A percentile compares a stretch with the other conserved stretches of the same genome.
These are phyloP conservation scores for Candida maesae DNA, from an alignment of 805 yeast genomes.

Conservation along the genomic window DNA sequence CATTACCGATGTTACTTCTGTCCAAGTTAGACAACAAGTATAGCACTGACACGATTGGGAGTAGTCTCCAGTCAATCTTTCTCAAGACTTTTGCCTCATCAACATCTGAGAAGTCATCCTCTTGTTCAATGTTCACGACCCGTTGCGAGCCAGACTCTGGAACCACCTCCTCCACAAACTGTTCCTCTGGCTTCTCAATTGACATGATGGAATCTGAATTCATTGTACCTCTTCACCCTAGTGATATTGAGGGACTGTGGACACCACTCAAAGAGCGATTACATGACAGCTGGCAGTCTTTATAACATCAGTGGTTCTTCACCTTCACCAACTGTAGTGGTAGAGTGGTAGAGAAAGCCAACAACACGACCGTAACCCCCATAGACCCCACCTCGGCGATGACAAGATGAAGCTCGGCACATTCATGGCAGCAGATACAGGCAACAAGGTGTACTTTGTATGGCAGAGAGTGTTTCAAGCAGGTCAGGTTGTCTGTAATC, in stretches of 20 bases:
- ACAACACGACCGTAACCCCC: too few species aligned
- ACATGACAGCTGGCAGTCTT: too few species aligned
- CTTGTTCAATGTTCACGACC: neutral
- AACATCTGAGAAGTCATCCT: constrained; percentile 13
- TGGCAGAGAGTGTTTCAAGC: neutral
- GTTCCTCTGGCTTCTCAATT: constrained; percentile 5
- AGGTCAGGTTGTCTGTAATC: neutral
- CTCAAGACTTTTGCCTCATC: constrained; percentile 12
- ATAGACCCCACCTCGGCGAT: too few species aligned
- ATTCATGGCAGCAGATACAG: neutral
- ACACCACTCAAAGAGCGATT: too few species aligned
- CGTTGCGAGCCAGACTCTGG: neutral
- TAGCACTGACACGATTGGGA: constrained; percentile 15
- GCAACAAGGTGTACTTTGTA: neutral
- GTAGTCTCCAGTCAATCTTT: constrained; percentile 16
- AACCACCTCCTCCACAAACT: constrained; percentile 2
- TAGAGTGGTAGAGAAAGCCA: too few species aligned
- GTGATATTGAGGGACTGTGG: neutral
- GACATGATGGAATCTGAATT: constrained; percentile 1
- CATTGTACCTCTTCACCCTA: too few species aligned
- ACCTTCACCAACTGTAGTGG: too few species aligned
- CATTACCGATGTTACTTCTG: constrained; percentile 13
- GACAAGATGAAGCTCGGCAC: neutral
- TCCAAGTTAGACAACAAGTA: constrained; percentile 20
- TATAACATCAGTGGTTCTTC: too few species aligned